phyloP scores from a whole-genome alignment of 768 basidiomycete species.

The Hericium alpestre region DNA sequence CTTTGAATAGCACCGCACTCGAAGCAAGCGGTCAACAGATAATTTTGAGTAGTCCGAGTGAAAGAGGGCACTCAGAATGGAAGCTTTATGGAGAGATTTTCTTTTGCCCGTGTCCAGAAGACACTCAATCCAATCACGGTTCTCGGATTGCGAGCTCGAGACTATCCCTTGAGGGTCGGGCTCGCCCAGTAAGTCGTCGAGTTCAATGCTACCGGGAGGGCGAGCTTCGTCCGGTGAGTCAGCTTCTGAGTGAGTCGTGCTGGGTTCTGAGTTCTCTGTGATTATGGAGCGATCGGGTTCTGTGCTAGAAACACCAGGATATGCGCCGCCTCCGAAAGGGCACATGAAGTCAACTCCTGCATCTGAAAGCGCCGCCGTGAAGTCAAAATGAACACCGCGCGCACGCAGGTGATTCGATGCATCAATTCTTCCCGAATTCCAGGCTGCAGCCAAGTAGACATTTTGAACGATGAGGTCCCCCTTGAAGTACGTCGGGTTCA shows the following conservation, averaged over 20 bases:
- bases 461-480: not conserved
- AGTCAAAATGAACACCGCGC: not conserved
- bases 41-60: not conserved
- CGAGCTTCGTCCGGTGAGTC: not conserved
- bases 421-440: not conserved
- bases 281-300: not conserved
- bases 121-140: not conserved
- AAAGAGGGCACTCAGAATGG: not conserved
- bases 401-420: not conserved
- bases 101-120: not conserved
- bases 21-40: not conserved
- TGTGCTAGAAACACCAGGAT: not conserved
- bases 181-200: not conserved
- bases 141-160: not conserved
- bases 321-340: not conserved
- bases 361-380: not conserved
- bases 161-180: not conserved
- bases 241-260: not conserved
- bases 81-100: not conserved
- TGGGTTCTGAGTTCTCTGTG: not conserved
- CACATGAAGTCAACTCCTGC: not conserved
- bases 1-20: not conserved
- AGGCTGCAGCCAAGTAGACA: not conserved
- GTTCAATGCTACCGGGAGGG: not conserved
- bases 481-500: not conserved